Evolutionary conservation across 2,329 filamentous ascomycete genomes (phyloP).

Genomic region (Fusarium buxicola): DNA sequence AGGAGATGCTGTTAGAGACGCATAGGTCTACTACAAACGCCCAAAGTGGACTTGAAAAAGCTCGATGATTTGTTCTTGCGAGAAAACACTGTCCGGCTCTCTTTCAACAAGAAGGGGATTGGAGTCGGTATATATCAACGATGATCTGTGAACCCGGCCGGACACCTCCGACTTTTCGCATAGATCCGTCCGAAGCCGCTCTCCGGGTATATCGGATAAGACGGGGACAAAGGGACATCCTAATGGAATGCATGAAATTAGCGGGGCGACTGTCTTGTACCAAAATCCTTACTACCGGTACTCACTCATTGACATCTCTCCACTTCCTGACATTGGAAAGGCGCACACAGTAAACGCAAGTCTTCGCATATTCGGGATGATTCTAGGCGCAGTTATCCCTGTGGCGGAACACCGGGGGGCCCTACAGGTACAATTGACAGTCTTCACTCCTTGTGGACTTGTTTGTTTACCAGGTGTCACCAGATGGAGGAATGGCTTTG

Average conservation of each 20-base stretch:
- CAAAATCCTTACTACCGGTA: no score
- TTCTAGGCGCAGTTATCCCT: not conserved
- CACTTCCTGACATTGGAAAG: constrained; percentile 9
- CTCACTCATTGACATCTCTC: constrained; percentile 4
- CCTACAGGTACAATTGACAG: no score
- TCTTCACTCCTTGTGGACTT: no score
- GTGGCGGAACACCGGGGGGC: no score
- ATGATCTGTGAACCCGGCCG: not conserved
- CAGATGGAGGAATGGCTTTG: not conserved
- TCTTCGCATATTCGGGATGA: not conserved
- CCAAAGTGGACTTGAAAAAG: not conserved
- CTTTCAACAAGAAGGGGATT: not conserved
- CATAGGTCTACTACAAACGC: not conserved
- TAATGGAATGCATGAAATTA: no score
- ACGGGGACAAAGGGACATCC: no score
- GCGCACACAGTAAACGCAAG: not conserved
- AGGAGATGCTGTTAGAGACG: not conserved
- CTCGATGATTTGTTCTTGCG: no score
- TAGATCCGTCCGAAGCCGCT: constrained; percentile 3
- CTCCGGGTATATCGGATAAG: no score
- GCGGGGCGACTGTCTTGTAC: no score
- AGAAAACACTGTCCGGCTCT: no score
- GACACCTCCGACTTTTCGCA: not conserved
- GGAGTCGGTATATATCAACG: not conserved
- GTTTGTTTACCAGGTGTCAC: not conserved